Base-by-base conservation (phyloP, 306 rosid species). In the Notholithocarpus densiflorus region DNA sequence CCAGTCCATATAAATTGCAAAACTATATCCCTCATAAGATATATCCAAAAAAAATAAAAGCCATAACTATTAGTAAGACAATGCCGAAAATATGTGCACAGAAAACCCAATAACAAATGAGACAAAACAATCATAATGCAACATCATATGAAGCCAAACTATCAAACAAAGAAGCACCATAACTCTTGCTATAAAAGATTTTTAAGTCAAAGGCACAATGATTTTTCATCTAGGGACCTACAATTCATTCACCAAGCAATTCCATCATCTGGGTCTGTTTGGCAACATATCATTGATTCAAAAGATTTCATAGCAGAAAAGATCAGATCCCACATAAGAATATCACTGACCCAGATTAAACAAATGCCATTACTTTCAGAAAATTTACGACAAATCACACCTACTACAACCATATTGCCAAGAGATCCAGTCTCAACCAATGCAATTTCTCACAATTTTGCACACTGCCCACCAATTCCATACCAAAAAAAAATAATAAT, bases 391-490 rank as follows among this genome's bases (percentile, higher is more conserved):
- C 14, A 72, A 48, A 75, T n/a, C 73, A 66, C 20, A 45, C 14
- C 56, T 71, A 86, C 43, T 64, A 56, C 60, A 77, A 53, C 81
- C 54, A 71, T 21, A 51, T 75, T 77, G 64, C 80, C 40, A 17
- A 64, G 75, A 64, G 83, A 85, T 82, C 85, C 85, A 87, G 80
- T 77, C 87, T 57, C 55, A 73, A 13, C 52, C 52, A 45, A 8
- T 45, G 52, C 52, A 11, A 45, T 11, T 10, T 45, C 52, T 45
- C 14, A 45, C 15, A 45, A 45, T 45, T 45, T 45, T 45, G 52
- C 52, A 45, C 15, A 45, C 15, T 45, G 14, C 12, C 52, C 52
- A 2, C 4, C 52, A 45, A 45, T 45, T 45, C 15, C 14, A 4
- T 14, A 13, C 72, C 59, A 5, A 24, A 26, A 24, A 24, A 62